phyloP scores from a whole-genome alignment of 2,329 filamentous ascomycete genomes.

The Orbilia javanica region DNA sequence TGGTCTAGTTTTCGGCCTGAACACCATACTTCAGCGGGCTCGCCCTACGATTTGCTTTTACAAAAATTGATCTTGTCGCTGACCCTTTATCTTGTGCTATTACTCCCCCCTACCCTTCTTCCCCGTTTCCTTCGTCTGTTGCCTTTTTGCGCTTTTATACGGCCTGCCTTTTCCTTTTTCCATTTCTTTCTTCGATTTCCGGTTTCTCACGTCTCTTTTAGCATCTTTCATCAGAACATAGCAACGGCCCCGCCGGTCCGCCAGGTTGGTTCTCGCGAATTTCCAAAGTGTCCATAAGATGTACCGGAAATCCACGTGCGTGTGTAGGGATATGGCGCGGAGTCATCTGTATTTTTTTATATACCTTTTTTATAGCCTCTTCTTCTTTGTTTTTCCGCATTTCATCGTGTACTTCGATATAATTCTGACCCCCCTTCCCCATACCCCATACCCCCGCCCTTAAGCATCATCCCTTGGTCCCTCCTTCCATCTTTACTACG shows the following conservation, averaged over 20 bases:
- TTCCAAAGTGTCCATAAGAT: conserved; percentile 1
- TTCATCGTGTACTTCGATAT: conserved; percentile 7
- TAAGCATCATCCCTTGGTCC: background rate
- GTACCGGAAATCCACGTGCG: background rate
- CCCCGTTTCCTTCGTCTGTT: background rate
- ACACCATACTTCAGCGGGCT: conserved; percentile 15
- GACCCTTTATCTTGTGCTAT: background rate
- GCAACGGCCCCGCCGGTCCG: conserved; percentile 2
- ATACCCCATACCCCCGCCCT: background rate
- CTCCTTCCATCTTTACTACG: background rate
- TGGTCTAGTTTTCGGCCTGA: background rate
- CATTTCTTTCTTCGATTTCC: background rate
- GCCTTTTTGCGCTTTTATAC: background rate
- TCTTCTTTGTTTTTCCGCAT: too few relatives aligned
- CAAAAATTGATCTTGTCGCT: conserved; percentile 30
- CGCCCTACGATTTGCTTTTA: conserved; percentile 33
- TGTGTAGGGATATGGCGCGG: conserved; percentile 13
- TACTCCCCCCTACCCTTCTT: background rate
- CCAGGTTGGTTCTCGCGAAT: conserved; percentile 23
- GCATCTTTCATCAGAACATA: conserved; percentile 8
- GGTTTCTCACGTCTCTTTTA: background rate
- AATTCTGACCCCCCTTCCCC: background rate
- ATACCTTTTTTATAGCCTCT: too few relatives aligned
- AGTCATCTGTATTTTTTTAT: conserved; percentile 24
- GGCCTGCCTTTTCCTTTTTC: conserved; percentile 20